Base-by-base conservation (phyloP, 768 basidiomycete species). In the Mycena amicta region DNA sequence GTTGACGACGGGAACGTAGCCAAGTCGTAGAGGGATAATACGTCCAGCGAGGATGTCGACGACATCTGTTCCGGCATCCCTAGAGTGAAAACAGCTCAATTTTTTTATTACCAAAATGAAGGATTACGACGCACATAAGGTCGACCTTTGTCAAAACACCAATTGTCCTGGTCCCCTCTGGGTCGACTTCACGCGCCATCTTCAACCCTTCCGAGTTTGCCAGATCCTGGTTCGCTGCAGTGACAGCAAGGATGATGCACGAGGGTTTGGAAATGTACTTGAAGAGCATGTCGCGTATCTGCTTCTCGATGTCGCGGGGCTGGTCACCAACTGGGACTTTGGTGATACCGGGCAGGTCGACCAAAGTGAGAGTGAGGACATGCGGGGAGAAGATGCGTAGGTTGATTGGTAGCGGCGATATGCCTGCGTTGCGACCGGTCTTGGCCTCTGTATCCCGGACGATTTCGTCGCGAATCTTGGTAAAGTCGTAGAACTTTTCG, bases 121-220 rank as follows among this genome's bases (percentile, higher is more conserved):
- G 22, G 40, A 52, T 31, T 6, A 41, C 20, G 13, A 83, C 92
- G 66, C 66, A 95, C 97, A 99, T 99, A 63, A 99, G 79, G 74
- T 99, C 97, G 52, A 98, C 91, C 75, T 99, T 99, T 15, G 97
- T 99, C 68, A 98, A 76, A 20, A 99, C 97, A 82, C 97, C 97
- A 64, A 99, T 98, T 22, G 97, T 99, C 69, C 96, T 83, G 40
- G 89, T 90, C 28, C 97, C 97, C 57, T 98, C 96, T 2, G 96
- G 95, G 70, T 99, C 97, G 25, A 98, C 95, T 68, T 98, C 95
- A 60, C 97, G 83, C 51, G 95, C 96, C 81, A 98, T 77, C 78
- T 97, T 96, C 70, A 97, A 74, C 50, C 97, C 96, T 73, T 98
- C 97, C 20, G 96, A 98, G 75, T 98, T 99, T 59, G 97, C 97